Evolutionary conservation across 495 filamentous ascomycete genomes (phyloP).

Genomic region (Tuber aestivum): DNA sequence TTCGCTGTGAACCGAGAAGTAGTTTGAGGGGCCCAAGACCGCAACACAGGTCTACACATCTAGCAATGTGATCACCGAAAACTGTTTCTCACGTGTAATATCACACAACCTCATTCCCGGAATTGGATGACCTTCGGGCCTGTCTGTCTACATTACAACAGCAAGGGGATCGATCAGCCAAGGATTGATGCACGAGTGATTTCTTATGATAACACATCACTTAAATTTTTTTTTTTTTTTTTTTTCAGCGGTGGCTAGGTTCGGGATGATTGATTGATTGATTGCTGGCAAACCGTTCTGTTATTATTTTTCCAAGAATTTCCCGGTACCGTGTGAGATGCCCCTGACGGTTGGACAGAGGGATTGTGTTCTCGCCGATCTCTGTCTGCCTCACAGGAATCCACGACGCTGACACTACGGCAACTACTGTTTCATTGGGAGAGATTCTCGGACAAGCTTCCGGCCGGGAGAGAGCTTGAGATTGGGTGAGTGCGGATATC

Average conservation of each 20-base stretch:
- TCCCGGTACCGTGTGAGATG: background rate
- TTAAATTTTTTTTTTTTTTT: too few relatives aligned
- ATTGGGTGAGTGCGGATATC: background rate
- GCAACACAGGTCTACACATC: too few relatives aligned
- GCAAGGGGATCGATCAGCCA: too few relatives aligned
- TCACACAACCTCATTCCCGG: background rate
- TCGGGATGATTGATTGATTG: too few relatives aligned
- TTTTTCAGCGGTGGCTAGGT: background rate
- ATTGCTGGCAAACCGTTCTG: background rate
- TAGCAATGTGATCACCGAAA: too few relatives aligned
- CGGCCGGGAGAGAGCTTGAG: background rate
- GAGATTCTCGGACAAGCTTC: background rate
- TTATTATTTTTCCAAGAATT: background rate
- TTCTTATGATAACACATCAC: background rate
- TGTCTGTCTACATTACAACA: too few relatives aligned
- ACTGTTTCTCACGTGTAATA: too few relatives aligned
- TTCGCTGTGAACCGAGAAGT: too few relatives aligned
- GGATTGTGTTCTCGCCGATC: background rate
- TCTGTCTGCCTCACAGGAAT: background rate
- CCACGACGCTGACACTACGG: background rate
- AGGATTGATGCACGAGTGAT: background rate
- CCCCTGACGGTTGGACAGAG: background rate
- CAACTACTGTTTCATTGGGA: background rate
- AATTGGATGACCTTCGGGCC: background rate
- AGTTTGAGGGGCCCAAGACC: too few relatives aligned